These are phyloP conservation scores for Rhodotorula paludigena DNA, from an alignment of 768 basidiomycete species.

Conservation along the genomic window DNA sequence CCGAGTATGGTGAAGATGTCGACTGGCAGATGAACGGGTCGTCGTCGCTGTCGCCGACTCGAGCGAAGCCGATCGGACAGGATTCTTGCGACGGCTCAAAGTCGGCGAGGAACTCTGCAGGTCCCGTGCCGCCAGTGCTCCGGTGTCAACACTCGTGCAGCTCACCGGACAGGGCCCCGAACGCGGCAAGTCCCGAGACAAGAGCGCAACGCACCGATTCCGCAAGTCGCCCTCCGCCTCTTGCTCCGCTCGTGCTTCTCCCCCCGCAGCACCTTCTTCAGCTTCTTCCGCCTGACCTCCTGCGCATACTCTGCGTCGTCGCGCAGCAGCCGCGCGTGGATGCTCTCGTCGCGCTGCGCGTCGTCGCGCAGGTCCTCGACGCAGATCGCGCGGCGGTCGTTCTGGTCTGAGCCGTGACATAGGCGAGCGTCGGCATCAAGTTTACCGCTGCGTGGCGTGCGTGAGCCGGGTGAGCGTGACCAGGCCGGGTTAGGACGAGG, in stretches of 20 bases:
- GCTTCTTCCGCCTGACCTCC: neutral
- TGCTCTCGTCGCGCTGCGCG: neutral
- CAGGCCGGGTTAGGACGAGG: too few relatives aligned
- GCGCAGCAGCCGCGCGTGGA: neutral
- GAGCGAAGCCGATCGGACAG: constrained; percentile 9
- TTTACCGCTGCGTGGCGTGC: constrained; percentile 11
- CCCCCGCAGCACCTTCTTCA: neutral
- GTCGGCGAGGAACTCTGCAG: constrained; percentile 6
- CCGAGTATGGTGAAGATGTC: constrained; percentile 13
- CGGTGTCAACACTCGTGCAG: too few relatives aligned
- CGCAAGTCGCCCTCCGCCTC: constrained; percentile 18
- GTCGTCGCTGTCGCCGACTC: neutral
- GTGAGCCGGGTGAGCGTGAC: too few relatives aligned
- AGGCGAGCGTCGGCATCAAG: constrained; percentile 4
- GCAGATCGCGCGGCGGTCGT: constrained; percentile 26
- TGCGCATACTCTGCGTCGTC: neutral
- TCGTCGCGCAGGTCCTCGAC: constrained; percentile 25
- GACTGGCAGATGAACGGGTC: constrained; percentile 22
- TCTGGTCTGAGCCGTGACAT: constrained; percentile 22
- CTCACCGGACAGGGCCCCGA: too few relatives aligned
- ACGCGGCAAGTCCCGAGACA: too few relatives aligned
- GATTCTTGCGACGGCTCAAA: neutral
- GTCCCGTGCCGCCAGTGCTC: neutral
- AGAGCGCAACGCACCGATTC: constrained; percentile 19
- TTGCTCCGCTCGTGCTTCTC: neutral